phyloP scores from a whole-genome alignment of 1,284 basidiomycete species.

The Ceratobasidium sp. region DNA sequence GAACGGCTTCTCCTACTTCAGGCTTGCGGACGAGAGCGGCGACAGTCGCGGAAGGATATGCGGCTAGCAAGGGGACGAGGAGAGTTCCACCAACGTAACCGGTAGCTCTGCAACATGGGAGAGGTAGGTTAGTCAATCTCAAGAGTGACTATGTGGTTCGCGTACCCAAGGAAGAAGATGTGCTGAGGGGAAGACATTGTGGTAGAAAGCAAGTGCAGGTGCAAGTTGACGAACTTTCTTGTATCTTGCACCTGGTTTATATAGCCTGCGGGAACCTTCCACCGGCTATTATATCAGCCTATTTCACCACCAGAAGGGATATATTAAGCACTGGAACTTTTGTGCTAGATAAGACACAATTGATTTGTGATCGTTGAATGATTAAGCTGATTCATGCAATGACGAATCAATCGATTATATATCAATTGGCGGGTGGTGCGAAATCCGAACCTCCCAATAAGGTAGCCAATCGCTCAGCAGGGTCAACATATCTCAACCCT shows the following conservation, averaged over 20 bases:
- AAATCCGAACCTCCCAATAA: too few species aligned
- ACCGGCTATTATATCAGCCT: too few species aligned
- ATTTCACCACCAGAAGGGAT: too few species aligned
- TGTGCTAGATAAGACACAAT: too few species aligned
- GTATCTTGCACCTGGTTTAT: not conserved
- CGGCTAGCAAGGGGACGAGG: not conserved
- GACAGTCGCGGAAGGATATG: conserved; percentile 6
- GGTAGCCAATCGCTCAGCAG: too few species aligned
- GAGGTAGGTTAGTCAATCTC: not conserved
- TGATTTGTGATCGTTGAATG: too few species aligned
- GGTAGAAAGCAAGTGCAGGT: not conserved
- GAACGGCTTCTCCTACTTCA: conserved; percentile 1
- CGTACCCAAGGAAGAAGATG: conserved; percentile 25
- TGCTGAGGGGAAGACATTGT: conserved; percentile 5
- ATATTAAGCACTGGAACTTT: too few species aligned
- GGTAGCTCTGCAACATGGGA: not conserved
- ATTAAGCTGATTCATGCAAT: too few species aligned
- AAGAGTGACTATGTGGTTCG: not conserved
- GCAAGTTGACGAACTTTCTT: not conserved
- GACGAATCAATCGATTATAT: too few species aligned
- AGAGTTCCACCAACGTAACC: conserved; percentile 22
- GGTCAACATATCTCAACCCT: too few species aligned
- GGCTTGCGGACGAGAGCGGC: conserved; percentile 19
- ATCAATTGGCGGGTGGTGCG: too few species aligned
- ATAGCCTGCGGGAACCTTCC: not conserved